Conservation (phyloP, 805 yeast genomes). For the Lachancea cidri region DNA sequence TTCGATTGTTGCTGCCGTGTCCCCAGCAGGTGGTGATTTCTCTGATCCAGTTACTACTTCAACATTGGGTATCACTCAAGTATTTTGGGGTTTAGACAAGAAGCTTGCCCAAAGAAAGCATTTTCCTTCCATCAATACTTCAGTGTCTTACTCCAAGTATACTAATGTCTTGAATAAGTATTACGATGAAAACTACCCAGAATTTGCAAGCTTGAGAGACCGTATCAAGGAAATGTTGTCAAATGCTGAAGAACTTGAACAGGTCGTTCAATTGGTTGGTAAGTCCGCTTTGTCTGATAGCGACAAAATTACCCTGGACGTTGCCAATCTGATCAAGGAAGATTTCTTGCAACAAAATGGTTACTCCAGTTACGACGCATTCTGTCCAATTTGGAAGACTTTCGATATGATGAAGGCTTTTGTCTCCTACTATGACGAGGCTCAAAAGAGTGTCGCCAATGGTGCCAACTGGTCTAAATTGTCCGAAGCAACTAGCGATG, state of each 20-base stretch:
- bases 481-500: slow-evolving; percentile 82
- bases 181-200: slow-evolving; percentile 83
- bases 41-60: slow-evolving; percentile 99
- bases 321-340: slow-evolving; percentile 85
- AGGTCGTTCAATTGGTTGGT: slow-evolving; percentile 98
- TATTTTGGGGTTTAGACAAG: slow-evolving; percentile 99
- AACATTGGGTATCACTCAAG: slow-evolving; percentile 99
- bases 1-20: slow-evolving; percentile 99
- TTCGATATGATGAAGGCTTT: slow-evolving; percentile 96
- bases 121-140: slow-evolving; percentile 97
- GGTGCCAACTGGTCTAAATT: slow-evolving; percentile 95
- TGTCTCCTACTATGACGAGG: slow-evolving; percentile 88
- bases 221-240: slow-evolving; percentile 91
- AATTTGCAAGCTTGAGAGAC: slow-evolving; percentile 85
- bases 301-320: slow-evolving; percentile 95
- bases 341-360: slow-evolving; percentile 99
- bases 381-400: slow-evolving; percentile 99
- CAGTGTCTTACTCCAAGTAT: slow-evolving; percentile 95
- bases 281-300: slow-evolving; percentile 95
- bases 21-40: slow-evolving; percentile 99
- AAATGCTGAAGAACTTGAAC: slow-evolving; percentile 97
- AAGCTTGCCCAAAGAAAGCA: slow-evolving; percentile 99
- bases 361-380: slow-evolving; percentile 95
- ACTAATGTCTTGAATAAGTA: slow-evolving; percentile 80
- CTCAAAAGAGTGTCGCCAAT: slow-evolving; percentile 90